Evolutionary conservation across 768 basidiomycete genomes (phyloP), one percentile per base, ranked within the genome.

Genomic region (Boletus pseudo-olivaceus): DNA sequence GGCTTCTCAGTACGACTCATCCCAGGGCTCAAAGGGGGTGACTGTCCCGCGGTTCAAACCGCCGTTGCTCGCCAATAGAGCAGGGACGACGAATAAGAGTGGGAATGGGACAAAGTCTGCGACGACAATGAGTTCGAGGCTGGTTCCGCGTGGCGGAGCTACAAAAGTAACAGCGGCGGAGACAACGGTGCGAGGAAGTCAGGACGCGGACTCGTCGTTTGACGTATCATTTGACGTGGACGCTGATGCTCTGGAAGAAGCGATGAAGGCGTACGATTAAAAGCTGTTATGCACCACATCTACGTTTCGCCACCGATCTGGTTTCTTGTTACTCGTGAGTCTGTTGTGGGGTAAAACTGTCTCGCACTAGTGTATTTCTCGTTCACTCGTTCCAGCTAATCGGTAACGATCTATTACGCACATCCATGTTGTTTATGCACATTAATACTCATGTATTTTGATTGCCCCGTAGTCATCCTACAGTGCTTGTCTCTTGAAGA

Each of bases 211-310:
- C 32, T 70, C 70, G 23, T 70, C 68, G 0, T 70, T 70, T 35
- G 68, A 72, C 34, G 35, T 70, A 15, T 70, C 68, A 11, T 72
- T 70, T 49, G 68, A 60, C 27, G 11, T 70, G 57, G 68, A 70
- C 35, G 51, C 47, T 2, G 68, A 70, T 27, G 60, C 56, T 1
- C 49, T 72, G n/a, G 68, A 70, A 53, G 68, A 67, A 47, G 57
- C 64, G 6, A 70, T 70, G 70, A 66, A 59, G 39, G 60, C 64
- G 4, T 70, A 72, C 41, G 68, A 72, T 49, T 68, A 45, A 59
- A 15, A 12, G 10, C 37, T 14, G 7, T 27, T 23, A 1, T 23
- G 14, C 45, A 17, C 5, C 9, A 7, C 17, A 33, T 45, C 26
- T 19, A 29, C 12, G 3, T n/a, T 34, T 10, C 23, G 8, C 12